These are phyloP conservation scores for Themeda triandra DNA, from an alignment of 176 grass and related monocot species.

Conservation along the genomic window DNA sequence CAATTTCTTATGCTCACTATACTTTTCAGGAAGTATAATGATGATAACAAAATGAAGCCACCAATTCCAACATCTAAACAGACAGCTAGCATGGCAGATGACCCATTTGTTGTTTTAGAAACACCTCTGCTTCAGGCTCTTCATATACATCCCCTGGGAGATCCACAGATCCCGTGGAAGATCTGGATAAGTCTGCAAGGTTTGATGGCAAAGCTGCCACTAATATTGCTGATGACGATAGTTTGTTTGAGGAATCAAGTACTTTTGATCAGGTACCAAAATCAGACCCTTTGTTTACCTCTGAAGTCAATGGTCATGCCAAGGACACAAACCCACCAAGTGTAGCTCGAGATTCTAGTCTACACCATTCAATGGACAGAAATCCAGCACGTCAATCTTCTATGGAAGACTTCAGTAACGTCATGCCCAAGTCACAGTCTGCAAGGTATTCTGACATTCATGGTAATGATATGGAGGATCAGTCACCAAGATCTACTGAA, in stretches of 20 bases:
- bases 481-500: constrained; percentile 61
- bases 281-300: constrained; percentile 47
- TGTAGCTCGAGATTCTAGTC: constrained; percentile 37
- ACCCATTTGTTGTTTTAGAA: constrained; percentile 76
- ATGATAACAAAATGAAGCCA: constrained; percentile 37
- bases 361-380: constrained; percentile 44
- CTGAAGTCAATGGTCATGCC: constrained; percentile 48
- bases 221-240: constrained; percentile 35
- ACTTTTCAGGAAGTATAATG: constrained; percentile 62
- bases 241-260: constrained; percentile 47
- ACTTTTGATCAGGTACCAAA: constrained; percentile 46
- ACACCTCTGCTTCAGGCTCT: constrained; percentile 50
- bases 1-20: not conserved
- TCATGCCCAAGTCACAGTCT: constrained; percentile 41
- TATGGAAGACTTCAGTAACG: constrained; percentile 48
- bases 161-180: constrained; percentile 63
- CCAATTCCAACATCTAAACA: constrained; percentile 40
- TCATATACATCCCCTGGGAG: constrained; percentile 42
- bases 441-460: constrained; percentile 53
- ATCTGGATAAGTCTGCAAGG: constrained; percentile 35
- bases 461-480: constrained; percentile 41
- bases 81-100: constrained; percentile 37
- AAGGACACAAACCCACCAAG: constrained; percentile 41
- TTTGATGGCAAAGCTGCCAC: constrained; percentile 37
- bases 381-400: constrained; percentile 42